phyloP scores from a whole-genome alignment of 176 grass and related monocot species.

The Elaeis guineensis region DNA sequence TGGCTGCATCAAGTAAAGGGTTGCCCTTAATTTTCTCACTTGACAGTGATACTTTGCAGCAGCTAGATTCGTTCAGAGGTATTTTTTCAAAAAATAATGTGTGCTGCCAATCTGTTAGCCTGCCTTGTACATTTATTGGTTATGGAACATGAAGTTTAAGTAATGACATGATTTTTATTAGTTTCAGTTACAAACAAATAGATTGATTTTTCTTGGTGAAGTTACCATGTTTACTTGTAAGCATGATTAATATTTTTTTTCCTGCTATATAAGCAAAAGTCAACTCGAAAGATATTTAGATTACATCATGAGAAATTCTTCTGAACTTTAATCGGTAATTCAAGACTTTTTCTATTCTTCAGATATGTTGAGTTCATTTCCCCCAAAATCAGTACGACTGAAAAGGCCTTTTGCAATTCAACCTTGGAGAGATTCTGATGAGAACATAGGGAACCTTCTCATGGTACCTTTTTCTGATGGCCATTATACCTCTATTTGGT shows the following conservation, averaged over 20 bases:
- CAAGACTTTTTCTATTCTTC: slow-evolving; percentile 1
- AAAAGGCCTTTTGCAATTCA: slow-evolving; percentile 61
- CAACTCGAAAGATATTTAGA: too few relatives aligned
- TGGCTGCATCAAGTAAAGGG: slow-evolving; percentile 72
- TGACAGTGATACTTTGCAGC: slow-evolving; percentile 73
- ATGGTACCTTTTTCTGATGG: slow-evolving; percentile 43
- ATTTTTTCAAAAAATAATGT: background rate
- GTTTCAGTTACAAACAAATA: too few relatives aligned
- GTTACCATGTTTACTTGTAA: too few relatives aligned
- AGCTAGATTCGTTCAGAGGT: slow-evolving; percentile 93
- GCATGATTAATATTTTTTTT: too few relatives aligned
- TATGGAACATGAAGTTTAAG: too few relatives aligned
- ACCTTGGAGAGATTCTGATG: slow-evolving; percentile 75
- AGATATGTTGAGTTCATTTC: slow-evolving; percentile 78
- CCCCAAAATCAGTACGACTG: slow-evolving; percentile 52
- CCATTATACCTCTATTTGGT: too few relatives aligned
- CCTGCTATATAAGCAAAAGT: too few relatives aligned
- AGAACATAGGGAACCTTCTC: slow-evolving; percentile 81
- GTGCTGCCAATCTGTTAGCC: background rate
- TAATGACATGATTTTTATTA: too few relatives aligned
- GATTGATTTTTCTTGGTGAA: too few relatives aligned
- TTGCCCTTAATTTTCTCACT: slow-evolving; percentile 73
- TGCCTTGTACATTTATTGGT: background rate
- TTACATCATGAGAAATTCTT: too few relatives aligned
- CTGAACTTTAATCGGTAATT: too few relatives aligned